Conservation (phyloP, 192 early-diverging fungal genomes). For the Entrophospora sp. region DNA sequence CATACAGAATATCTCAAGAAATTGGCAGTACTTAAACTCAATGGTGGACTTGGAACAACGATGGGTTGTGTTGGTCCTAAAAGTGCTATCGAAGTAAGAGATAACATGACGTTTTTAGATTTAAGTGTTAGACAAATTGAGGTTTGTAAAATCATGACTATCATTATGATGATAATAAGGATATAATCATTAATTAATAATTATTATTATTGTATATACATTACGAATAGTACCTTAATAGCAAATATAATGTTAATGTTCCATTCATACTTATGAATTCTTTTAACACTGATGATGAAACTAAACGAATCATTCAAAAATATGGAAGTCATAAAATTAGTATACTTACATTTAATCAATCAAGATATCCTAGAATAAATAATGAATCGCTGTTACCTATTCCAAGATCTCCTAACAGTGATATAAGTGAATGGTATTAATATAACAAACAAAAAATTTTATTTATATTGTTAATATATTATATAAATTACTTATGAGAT, state of each 20-base stretch:
- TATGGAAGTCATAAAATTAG: slow-evolving; percentile 86
- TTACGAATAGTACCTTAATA: slow-evolving; percentile 82
- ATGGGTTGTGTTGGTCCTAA: slow-evolving; percentile 99
- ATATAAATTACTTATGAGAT: too few relatives aligned
- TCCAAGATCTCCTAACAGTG: slow-evolving; percentile 57
- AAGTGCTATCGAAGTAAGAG: slow-evolving; percentile 95
- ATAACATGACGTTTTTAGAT: slow-evolving; percentile 97
- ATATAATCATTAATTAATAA: not conserved
- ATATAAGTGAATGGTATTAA: slow-evolving; percentile 59
- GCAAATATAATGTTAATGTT: slow-evolving; percentile 77
- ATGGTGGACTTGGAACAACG: slow-evolving; percentile 97
- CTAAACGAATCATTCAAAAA: slow-evolving; percentile 96
- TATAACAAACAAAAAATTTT: too few relatives aligned
- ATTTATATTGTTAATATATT: too few relatives aligned
- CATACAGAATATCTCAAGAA: slow-evolving; percentile 65
- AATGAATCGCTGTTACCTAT: slow-evolving; percentile 88
- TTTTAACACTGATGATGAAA: slow-evolving; percentile 99
- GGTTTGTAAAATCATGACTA: slow-evolving; percentile 31
- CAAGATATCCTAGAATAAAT: slow-evolving; percentile 84
- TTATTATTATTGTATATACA: too few relatives aligned
- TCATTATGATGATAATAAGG: not conserved
- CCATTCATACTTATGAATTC: slow-evolving; percentile 99
- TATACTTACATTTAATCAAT: slow-evolving; percentile 97
- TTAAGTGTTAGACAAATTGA: slow-evolving; percentile 98
- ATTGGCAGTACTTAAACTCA: slow-evolving; percentile 97